A percentile compares a stretch with the other conserved stretches of the same genome.
Conservation (phyloP, 495 filamentous ascomycete genomes). For the Aspergillus coremiiformis region DNA sequence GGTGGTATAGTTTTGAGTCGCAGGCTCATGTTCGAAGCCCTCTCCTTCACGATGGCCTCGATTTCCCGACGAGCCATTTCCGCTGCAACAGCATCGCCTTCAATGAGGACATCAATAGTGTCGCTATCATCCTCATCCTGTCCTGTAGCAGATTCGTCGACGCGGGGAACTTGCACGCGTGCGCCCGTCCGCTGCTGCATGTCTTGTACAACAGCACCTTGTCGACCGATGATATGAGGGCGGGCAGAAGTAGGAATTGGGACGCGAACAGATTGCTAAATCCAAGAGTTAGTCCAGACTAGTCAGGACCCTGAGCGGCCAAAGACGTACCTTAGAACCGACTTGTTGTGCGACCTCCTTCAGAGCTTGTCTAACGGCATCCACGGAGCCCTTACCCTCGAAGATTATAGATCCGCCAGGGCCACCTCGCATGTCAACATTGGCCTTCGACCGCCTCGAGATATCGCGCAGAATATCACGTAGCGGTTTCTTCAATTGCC, state of each 20-base stretch:
- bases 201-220: slow-evolving; percentile 81
- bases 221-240: slow-evolving; percentile 82
- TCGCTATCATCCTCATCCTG: slow-evolving; percentile 64
- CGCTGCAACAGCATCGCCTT: slow-evolving; percentile 81
- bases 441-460: slow-evolving; percentile 79
- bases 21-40: slow-evolving; percentile 69
- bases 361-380: slow-evolving; percentile 71
- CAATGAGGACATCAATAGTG: slow-evolving; percentile 76
- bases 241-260: slow-evolving; percentile 75
- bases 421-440: slow-evolving; percentile 64
- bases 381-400: slow-evolving; percentile 69
- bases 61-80: slow-evolving; percentile 76
- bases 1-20: slow-evolving; percentile 74
- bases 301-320: not conserved
- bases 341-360: slow-evolving; percentile 81
- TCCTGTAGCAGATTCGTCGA: slow-evolving; percentile 47
- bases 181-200: slow-evolving; percentile 81
- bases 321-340: slow-evolving; percentile 61
- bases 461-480: slow-evolving; percentile 78
- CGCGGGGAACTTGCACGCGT: slow-evolving; percentile 77
- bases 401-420: slow-evolving; percentile 64
- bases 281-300: not conserved
- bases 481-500: slow-evolving; percentile 73
- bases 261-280: slow-evolving; percentile 65
- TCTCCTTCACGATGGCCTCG: slow-evolving; percentile 75